Evolutionary conservation across 495 filamentous ascomycete genomes (phyloP).

Genomic region (Penicillium salamii): DNA sequence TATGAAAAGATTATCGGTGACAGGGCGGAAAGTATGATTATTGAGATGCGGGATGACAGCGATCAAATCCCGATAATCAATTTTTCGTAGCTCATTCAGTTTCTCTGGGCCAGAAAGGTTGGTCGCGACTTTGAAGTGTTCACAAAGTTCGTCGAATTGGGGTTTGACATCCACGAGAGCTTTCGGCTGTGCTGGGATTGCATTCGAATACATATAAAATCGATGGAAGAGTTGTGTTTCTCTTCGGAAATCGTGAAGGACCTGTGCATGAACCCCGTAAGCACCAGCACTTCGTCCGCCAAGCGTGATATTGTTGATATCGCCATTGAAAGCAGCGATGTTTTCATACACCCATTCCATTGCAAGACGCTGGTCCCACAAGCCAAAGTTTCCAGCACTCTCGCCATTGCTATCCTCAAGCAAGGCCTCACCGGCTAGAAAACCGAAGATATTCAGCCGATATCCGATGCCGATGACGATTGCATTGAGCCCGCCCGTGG

Average conservation of each 20-base stretch:
- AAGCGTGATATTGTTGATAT: slow-evolving; percentile 56
- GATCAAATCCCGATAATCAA: slow-evolving; percentile 28
- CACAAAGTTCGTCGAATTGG: slow-evolving; percentile 49
- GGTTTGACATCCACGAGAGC: slow-evolving; percentile 37
- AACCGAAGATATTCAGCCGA: slow-evolving; percentile 59
- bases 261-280: slow-evolving; percentile 51
- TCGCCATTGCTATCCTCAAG: slow-evolving; percentile 39
- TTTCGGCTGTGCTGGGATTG: slow-evolving; percentile 47
- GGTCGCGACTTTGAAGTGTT: slow-evolving; percentile 29
- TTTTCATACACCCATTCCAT: slow-evolving; percentile 60
- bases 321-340: slow-evolving; percentile 54
- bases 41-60: slow-evolving; percentile 30
- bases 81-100: slow-evolving; percentile 32
- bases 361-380: slow-evolving; percentile 57
- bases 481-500: slow-evolving; percentile 43
- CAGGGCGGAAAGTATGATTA: slow-evolving; percentile 45
- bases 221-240: slow-evolving; percentile 32
- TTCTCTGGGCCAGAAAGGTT: slow-evolving; percentile 29
- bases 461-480: slow-evolving; percentile 61
- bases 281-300: slow-evolving; percentile 60
- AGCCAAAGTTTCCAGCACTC: slow-evolving; percentile 55
- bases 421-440: slow-evolving; percentile 47
- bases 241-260: slow-evolving; percentile 41
- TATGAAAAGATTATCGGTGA: slow-evolving; percentile 43
- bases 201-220: slow-evolving; percentile 46